phyloP scores from a whole-genome alignment of 2,329 filamentous ascomycete species.

The Calonectria henricotiae region DNA sequence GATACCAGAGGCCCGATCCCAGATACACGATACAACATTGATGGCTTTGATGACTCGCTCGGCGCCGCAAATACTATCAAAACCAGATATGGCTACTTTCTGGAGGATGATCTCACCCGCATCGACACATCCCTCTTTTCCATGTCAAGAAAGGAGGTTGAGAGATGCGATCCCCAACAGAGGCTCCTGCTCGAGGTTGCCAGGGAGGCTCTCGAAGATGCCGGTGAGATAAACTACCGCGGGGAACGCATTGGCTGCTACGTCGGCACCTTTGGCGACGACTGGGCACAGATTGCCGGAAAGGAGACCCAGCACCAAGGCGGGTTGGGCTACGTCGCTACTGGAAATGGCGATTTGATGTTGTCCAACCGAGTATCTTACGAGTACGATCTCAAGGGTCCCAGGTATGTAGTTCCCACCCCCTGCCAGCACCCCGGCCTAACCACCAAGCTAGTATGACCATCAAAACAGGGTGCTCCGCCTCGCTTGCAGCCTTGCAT shows the following conservation, averaged over 20 bases:
- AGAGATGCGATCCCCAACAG: conserved; percentile 59
- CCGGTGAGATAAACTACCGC: conserved; percentile 53
- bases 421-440: conserved; percentile 55
- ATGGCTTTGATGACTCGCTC: conserved; percentile 39
- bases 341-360: conserved; percentile 48
- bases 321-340: conserved; percentile 43
- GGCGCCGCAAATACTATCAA: conserved; percentile 45
- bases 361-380: conserved; percentile 55
- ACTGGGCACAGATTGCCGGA: conserved; percentile 52
- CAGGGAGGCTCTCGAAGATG: conserved; percentile 57
- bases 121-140: conserved; percentile 54
- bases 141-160: conserved; percentile 52
- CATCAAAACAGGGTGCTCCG: conserved; percentile 58
- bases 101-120: conserved; percentile 51
- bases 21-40: conserved; percentile 45
- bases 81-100: conserved; percentile 53
- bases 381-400: conserved; percentile 65
- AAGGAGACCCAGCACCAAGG: conserved; percentile 47
- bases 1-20: conserved; percentile 47
- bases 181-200: conserved; percentile 57
- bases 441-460: conserved; percentile 49
- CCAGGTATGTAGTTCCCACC: conserved; percentile 56
- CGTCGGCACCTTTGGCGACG: conserved; percentile 56
- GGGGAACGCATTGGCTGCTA: conserved; percentile 57
- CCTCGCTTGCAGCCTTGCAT: conserved; percentile 54